A percentile compares a stretch with the other conserved stretches of the same genome.
Evolutionary conservation across 371 early-diverging fungal species (phyloP).

Genomic region (Syncephalastrum contaminatum): DNA sequence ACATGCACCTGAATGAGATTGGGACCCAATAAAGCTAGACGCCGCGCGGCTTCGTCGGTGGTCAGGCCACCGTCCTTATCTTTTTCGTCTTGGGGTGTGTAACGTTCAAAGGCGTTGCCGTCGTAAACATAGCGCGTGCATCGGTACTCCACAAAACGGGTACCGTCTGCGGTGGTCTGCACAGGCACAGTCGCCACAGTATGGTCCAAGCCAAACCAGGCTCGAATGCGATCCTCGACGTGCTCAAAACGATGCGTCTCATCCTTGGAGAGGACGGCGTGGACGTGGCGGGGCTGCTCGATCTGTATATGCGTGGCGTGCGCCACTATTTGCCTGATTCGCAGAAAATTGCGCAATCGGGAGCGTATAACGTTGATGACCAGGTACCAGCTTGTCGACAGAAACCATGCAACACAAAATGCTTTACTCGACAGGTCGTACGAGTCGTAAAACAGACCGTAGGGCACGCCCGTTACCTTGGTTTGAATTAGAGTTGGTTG

Average conservation of each 20-base stretch:
- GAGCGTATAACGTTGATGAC: conserved; percentile 35
- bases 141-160: conserved; percentile 65
- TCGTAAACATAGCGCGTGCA: conserved; percentile 68
- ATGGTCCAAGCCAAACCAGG: conserved; percentile 16
- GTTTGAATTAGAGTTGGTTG: not conserved
- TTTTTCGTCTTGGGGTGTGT: conserved; percentile 40
- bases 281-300: conserved; percentile 50
- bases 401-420: conserved; percentile 68
- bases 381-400: conserved; percentile 60
- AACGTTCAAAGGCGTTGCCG: conserved; percentile 44
- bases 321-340: conserved; percentile 37
- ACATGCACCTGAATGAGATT: conserved; percentile 65
- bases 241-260: conserved; percentile 8
- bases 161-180: conserved; percentile 15
- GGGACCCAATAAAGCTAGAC: conserved; percentile 58
- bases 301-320: conserved; percentile 54
- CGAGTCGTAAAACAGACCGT: conserved; percentile 26
- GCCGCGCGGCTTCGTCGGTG: conserved; percentile 32
- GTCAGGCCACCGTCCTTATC: conserved; percentile 45
- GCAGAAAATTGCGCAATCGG: conserved; percentile 59
- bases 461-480: conserved; percentile 16
- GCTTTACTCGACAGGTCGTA: conserved; percentile 57
- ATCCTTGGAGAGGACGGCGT: conserved; percentile 46
- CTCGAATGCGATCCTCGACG: conserved; percentile 5
- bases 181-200: conserved; percentile 32